A percentile compares a stretch with the other conserved stretches of the same genome.
Evolutionary conservation across 345 rosid species (phyloP).

Genomic region (Arabidopsis thaliana): DNA sequence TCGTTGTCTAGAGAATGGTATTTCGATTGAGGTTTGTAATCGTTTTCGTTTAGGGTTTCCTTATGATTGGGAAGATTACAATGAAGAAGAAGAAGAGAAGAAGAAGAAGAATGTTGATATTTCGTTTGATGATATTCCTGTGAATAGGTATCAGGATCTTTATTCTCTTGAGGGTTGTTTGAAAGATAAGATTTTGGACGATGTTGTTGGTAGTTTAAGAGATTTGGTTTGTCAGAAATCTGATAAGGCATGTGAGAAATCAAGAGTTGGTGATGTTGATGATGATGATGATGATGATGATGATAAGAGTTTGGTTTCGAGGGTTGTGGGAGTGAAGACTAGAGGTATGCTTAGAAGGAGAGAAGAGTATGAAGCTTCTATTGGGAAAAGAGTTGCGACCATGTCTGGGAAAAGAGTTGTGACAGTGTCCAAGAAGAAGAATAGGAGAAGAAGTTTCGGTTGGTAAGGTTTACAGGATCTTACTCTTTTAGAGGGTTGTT

Average conservation of each 20-base stretch:
- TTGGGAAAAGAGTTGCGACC: constrained; percentile 7
- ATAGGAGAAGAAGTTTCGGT: too few relatives aligned
- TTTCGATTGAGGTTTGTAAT: constrained; percentile 31
- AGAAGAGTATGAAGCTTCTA: constrained; percentile 2
- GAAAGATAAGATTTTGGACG: constrained; percentile 12
- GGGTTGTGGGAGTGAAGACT: constrained; percentile 36
- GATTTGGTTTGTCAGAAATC: constrained; percentile 18
- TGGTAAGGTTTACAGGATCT: too few relatives aligned
- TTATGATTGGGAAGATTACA: constrained; percentile 21
- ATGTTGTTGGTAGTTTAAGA: constrained; percentile 35
- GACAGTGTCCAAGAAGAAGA: not conserved
- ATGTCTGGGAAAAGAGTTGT: too few relatives aligned
- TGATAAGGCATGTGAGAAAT: constrained; percentile 1
- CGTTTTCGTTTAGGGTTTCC: constrained; percentile 41
- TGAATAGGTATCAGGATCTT: constrained; percentile 33
- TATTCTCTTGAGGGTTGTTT: not conserved
- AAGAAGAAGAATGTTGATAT: not conserved
- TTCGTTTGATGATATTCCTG: constrained; percentile 40
- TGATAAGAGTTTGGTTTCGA: not conserved
- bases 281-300: not conserved
- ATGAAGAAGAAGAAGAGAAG: constrained; percentile 13
- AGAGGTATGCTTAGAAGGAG: constrained; percentile 33
- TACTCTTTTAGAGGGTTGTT: too few relatives aligned
- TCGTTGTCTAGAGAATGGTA: constrained; percentile 15
- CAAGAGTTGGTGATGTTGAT: not conserved